phyloP scores from a whole-genome alignment of 352 stramenopile species.

The Phytophthora hibernalis region DNA sequence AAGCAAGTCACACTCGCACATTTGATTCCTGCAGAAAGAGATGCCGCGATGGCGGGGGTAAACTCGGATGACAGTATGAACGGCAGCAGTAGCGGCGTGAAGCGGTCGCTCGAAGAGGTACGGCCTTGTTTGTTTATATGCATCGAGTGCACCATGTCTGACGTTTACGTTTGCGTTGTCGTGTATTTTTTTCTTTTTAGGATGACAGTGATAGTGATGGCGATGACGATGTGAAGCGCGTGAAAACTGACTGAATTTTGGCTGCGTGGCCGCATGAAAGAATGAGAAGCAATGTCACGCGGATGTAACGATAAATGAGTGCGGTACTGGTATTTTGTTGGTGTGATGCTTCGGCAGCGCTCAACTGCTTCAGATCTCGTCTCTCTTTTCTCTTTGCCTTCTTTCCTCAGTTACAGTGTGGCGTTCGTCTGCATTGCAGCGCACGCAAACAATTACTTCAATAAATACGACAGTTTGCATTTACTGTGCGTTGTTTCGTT shows the following conservation, averaged over 20 bases:
- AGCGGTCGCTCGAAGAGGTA: constrained; percentile 62
- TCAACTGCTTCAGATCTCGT: constrained; percentile 38
- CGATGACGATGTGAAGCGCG: constrained; percentile 73
- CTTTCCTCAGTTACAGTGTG: constrained; percentile 17
- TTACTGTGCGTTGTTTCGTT: constrained; percentile 17
- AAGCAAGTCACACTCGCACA: constrained; percentile 80
- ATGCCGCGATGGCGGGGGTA: constrained; percentile 29
- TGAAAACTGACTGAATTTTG: constrained; percentile 60
- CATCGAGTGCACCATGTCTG: background rate
- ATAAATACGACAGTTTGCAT: constrained; percentile 41
- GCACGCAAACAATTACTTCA: constrained; percentile 12
- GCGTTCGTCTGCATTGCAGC: constrained; percentile 8
- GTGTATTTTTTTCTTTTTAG: constrained; percentile 36
- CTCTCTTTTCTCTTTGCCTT: constrained; percentile 26
- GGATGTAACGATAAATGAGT: constrained; percentile 45
- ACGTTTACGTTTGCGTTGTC: constrained; percentile 16
- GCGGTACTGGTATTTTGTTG: constrained; percentile 39
- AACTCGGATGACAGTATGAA: constrained; percentile 34
- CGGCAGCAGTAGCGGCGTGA: constrained; percentile 35
- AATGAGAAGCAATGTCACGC: constrained; percentile 26
- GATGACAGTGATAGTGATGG: constrained; percentile 72
- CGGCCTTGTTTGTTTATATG: constrained; percentile 26
- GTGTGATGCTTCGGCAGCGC: constrained; percentile 31
- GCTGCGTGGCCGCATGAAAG: constrained; percentile 22
- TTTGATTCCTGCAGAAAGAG: constrained; percentile 64